These are phyloP conservation scores for Hemileia vastatrix DNA, from an alignment of 1,284 basidiomycete species.

Conservation along the genomic window DNA sequence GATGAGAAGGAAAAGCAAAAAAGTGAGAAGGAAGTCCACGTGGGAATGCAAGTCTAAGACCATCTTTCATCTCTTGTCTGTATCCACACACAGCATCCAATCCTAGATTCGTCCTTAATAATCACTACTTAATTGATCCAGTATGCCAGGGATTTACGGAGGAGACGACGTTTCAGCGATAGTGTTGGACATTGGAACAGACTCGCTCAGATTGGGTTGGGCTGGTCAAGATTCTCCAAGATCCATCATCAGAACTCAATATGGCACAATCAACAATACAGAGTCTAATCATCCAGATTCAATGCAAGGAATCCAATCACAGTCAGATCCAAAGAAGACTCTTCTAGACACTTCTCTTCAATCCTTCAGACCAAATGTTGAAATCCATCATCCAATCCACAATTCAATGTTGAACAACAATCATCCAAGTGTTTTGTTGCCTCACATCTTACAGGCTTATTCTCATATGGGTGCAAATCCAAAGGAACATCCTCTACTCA, in stretches of 20 bases:
- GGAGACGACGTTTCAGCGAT: constrained; percentile 44
- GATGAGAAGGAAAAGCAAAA: no score
- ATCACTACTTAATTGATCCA: no score
- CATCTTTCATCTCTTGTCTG: no score
- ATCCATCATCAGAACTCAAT: constrained; percentile 36
- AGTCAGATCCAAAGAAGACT: neutral
- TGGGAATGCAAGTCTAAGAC: no score
- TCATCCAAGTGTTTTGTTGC: neutral
- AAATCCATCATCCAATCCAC: neutral
- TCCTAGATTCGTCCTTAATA: no score
- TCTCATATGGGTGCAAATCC: constrained; percentile 22
- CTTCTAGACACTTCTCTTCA: neutral
- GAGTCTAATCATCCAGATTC: neutral
- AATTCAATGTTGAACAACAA: neutral
- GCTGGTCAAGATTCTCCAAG: constrained; percentile 42
- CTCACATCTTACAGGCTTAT: neutral
- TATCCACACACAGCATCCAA: no score
- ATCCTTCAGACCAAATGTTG: neutral
- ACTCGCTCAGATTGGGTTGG: constrained; percentile 38
- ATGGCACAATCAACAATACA: constrained; percentile 29
- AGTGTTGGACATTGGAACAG: constrained; percentile 40
- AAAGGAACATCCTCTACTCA: constrained; percentile 36
- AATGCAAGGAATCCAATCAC: no score
- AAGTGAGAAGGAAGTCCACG: no score
- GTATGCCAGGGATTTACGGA: no score